Evolutionary conservation across 805 yeast species (phyloP).

Genomic region (Wickerhamiella azyma): DNA sequence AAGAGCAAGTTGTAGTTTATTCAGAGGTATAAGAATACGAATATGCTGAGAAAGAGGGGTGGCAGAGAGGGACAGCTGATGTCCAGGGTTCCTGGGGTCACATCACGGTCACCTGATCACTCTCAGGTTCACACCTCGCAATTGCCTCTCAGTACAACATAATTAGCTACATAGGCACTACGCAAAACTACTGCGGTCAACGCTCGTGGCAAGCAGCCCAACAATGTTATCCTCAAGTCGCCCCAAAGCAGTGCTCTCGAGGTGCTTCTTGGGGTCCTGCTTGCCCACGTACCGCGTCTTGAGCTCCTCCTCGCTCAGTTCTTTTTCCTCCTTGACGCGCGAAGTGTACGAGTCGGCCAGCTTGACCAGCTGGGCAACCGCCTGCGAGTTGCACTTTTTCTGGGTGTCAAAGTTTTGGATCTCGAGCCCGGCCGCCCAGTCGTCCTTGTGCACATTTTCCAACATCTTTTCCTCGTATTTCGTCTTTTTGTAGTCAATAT

Average conservation of each 20-base stretch:
- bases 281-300: slow-evolving; percentile 95
- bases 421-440: slow-evolving; percentile 87
- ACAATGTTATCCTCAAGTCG: slow-evolving; percentile 84
- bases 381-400: slow-evolving; percentile 60
- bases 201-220: slow-evolving; percentile 74
- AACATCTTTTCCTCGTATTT: slow-evolving; percentile 87
- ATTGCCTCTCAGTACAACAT: no score
- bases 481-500: slow-evolving; percentile 88
- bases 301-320: slow-evolving; percentile 71
- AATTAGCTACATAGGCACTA: slow-evolving; percentile 23
- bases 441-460: slow-evolving; percentile 82
- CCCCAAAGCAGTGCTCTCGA: slow-evolving; percentile 73
- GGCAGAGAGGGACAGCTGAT: no score
- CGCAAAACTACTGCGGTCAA: slow-evolving; percentile 79
- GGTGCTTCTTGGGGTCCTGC: slow-evolving; percentile 97
- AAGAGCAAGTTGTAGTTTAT: not conserved
- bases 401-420: slow-evolving; percentile 63
- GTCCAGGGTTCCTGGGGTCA: no score
- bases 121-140: no score
- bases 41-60: no score
- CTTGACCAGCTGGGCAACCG: slow-evolving; percentile 67
- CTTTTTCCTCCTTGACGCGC: slow-evolving; percentile 86
- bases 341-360: slow-evolving; percentile 81
- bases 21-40: not conserved
- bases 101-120: no score